Evolutionary conservation across 441 rosid species (phyloP).

Genomic region (Theobroma grandiflorum): DNA sequence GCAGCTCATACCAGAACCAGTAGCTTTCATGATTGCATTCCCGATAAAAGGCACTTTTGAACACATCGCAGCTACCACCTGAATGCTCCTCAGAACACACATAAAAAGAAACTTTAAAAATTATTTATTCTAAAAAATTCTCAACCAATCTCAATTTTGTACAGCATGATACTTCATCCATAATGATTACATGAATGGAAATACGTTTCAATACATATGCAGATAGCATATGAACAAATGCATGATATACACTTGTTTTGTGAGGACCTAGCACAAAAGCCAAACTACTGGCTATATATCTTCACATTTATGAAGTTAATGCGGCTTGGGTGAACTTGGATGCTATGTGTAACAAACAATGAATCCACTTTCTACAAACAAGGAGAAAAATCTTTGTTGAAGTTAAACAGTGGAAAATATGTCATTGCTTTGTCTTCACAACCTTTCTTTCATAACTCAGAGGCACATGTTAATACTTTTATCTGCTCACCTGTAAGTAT

Average conservation of each 20-base stretch:
- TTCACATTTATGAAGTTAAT: not conserved
- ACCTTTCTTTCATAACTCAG: not conserved
- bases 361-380: not conserved
- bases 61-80: conserved; percentile 97
- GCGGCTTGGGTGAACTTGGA: not conserved
- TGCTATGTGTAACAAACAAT: not conserved
- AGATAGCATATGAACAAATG: not conserved
- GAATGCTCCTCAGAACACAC: conserved; percentile 45
- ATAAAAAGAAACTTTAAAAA: not conserved
- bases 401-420: not conserved
- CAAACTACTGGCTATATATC: not conserved
- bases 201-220: not conserved
- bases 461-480: not conserved
- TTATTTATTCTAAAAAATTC: not conserved
- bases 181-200: not conserved
- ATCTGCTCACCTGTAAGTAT: not conserved
- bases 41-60: conserved; percentile 88
- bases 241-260: not conserved
- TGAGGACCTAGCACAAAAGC: not conserved
- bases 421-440: not conserved
- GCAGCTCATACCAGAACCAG: conserved; percentile 65
- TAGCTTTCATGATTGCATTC: conserved; percentile 84
- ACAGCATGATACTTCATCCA: not conserved
- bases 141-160: not conserved
- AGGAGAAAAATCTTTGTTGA: not conserved